phyloP scores from a whole-genome alignment of 345 rosid genomes.

The Corchorus olitorius region DNA sequence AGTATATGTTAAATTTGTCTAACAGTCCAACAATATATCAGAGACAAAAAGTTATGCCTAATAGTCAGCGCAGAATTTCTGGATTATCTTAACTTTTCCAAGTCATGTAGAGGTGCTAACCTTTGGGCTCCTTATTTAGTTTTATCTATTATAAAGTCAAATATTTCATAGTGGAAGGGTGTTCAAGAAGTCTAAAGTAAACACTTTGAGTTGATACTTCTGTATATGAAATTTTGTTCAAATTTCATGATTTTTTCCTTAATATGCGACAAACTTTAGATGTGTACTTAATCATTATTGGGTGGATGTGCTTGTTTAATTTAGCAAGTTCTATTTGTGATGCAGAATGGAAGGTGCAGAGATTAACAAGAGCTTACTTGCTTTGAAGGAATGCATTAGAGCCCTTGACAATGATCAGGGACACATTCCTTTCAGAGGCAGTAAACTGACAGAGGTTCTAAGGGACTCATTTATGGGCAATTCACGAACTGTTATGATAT shows the following conservation, averaged over 20 bases:
- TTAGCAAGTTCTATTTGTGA: constrained; percentile 21
- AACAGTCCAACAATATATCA: not conserved
- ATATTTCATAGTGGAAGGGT: not conserved
- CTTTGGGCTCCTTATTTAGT: not conserved
- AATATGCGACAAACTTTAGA: not conserved
- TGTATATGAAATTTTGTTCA: not conserved
- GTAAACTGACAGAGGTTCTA: constrained; percentile 96
- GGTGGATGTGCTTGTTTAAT: constrained; percentile 14
- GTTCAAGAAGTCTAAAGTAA: not conserved
- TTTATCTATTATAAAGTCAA: not conserved
- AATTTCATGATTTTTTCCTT: constrained; percentile 4
- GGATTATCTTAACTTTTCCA: not conserved
- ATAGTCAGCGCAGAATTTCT: constrained; percentile 10
- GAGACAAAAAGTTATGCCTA: not conserved
- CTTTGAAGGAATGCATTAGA: constrained; percentile 95
- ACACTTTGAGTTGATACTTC: not conserved
- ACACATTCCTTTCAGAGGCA: constrained; percentile 98
- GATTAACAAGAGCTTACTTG: constrained; percentile 96
- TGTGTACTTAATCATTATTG: not conserved
- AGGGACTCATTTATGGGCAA: constrained; percentile 97
- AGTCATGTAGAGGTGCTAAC: not conserved
- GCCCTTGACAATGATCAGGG: constrained; percentile 99
- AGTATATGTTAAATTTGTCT: not conserved
- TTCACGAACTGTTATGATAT: constrained; percentile 97
- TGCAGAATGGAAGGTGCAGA: constrained; percentile 99